phyloP scores from a whole-genome alignment of 192 early-diverging fungal species.

The Pilaira anomala region DNA sequence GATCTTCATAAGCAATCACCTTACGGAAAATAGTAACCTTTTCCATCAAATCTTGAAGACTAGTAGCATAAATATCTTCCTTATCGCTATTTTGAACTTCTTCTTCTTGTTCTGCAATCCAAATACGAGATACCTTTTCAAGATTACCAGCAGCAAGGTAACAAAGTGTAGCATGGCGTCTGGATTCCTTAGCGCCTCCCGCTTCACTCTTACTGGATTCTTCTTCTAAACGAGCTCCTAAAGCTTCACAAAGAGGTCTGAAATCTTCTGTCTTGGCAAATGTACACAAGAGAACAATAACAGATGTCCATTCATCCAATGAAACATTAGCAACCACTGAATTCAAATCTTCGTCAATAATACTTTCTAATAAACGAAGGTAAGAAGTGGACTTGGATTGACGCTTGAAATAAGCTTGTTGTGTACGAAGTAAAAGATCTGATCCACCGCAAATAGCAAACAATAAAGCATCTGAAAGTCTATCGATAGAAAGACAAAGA shows the following conservation, averaged over 20 bases:
- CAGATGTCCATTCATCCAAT: constrained; percentile 88
- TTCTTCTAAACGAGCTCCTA: constrained; percentile 61
- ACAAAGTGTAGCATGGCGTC: constrained; percentile 74
- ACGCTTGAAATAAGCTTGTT: constrained; percentile 74
- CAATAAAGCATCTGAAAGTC: constrained; percentile 63
- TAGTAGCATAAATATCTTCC: constrained; percentile 29
- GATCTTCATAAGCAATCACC: constrained; percentile 88
- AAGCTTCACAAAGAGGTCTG: constrained; percentile 60
- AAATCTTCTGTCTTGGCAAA: constrained; percentile 88
- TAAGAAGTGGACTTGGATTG: constrained; percentile 68
- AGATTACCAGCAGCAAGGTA: constrained; percentile 80
- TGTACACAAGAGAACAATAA: constrained; percentile 90
- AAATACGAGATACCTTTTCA: constrained; percentile 78
- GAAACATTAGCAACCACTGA: constrained; percentile 77
- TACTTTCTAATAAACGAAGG: constrained; percentile 77
- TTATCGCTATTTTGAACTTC: constrained; percentile 32
- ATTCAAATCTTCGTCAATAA: constrained; percentile 75
- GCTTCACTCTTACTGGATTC: constrained; percentile 28
- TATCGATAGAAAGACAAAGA: constrained; percentile 76
- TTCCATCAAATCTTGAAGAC: constrained; percentile 80
- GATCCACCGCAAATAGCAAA: constrained; percentile 85
- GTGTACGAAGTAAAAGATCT: constrained; percentile 40
- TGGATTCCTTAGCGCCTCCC: constrained; percentile 21
- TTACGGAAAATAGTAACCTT: constrained; percentile 91
- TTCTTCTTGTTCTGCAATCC: constrained; percentile 65